Evolutionary conservation across 192 early-diverging fungal genomes (phyloP).

Genomic region (Rhizophagus sp.): DNA sequence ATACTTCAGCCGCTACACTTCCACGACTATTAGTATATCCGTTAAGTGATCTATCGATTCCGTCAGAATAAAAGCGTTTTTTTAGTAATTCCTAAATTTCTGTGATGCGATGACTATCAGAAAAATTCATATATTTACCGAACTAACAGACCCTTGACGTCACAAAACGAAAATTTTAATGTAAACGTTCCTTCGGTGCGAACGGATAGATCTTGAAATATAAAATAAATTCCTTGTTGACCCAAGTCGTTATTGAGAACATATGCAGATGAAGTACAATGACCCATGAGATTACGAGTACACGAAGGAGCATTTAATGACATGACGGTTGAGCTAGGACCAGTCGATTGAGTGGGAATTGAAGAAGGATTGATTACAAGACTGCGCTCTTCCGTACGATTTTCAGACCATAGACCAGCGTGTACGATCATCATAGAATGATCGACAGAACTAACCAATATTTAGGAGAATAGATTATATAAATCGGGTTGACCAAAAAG

Average conservation of each 20-base stretch:
- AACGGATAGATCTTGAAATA: constrained; percentile 80
- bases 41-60: constrained; percentile 12
- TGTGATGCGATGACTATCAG: no score
- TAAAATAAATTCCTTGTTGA: constrained; percentile 71
- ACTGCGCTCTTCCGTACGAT: constrained; percentile 34
- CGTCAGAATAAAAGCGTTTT: not conserved
- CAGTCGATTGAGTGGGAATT: constrained; percentile 27
- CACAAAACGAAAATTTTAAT: constrained; percentile 68
- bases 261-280: constrained; percentile 65
- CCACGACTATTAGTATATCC: constrained; percentile 34
- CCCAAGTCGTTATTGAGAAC: constrained; percentile 65
- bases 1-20: constrained; percentile 49
- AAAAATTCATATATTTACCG: constrained; percentile 33
- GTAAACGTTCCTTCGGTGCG: constrained; percentile 73
- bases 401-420: constrained; percentile 35
- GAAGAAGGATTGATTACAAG: constrained; percentile 42
- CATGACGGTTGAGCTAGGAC: constrained; percentile 17
- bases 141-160: constrained; percentile 58
- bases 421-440: constrained; percentile 33
- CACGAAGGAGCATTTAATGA: constrained; percentile 32
- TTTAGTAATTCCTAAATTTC: not conserved
- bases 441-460: constrained; percentile 21
- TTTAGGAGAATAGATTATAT: not conserved
- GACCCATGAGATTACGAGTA: constrained; percentile 72
- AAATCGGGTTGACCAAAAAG: not conserved